Conservation (phyloP, 129 eudicot species). For the Lactuca saligna region DNA sequence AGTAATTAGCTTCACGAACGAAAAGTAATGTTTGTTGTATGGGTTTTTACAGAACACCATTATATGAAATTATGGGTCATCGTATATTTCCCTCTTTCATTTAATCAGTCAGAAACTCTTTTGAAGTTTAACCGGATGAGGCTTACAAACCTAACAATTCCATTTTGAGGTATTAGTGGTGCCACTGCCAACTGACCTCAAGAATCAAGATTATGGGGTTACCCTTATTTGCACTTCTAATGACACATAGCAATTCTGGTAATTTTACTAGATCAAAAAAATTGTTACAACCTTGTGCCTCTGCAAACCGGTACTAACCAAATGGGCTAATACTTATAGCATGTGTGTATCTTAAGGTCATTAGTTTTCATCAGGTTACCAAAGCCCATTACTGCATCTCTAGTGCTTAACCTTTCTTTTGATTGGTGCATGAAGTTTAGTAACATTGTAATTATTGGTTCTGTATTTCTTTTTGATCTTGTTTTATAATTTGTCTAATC, state of each 20-base stretch:
- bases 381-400: slow-evolving; percentile 3
- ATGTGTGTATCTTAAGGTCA: background rate
- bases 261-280: background rate
- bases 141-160: too few relatives aligned
- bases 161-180: background rate
- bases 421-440: background rate
- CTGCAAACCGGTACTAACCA: background rate
- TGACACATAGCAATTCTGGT: background rate
- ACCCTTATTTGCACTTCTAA: background rate
- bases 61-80: too few relatives aligned
- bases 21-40: too few relatives aligned
- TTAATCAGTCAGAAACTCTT: too few relatives aligned
- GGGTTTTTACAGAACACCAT: too few relatives aligned
- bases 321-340: background rate
- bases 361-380: slow-evolving; percentile 4
- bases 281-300: slow-evolving; percentile 13
- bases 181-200: slow-evolving; percentile 11
- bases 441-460: background rate
- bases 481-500: too few relatives aligned
- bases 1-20: too few relatives aligned
- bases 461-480: too few relatives aligned
- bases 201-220: slow-evolving; percentile 10
- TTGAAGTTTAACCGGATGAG: too few relatives aligned
- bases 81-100: too few relatives aligned
- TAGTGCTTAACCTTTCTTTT: background rate